Evolutionary conservation across 2,329 filamentous ascomycete genomes (phyloP).

Genomic region (Penicillium aurantiogriseum): DNA sequence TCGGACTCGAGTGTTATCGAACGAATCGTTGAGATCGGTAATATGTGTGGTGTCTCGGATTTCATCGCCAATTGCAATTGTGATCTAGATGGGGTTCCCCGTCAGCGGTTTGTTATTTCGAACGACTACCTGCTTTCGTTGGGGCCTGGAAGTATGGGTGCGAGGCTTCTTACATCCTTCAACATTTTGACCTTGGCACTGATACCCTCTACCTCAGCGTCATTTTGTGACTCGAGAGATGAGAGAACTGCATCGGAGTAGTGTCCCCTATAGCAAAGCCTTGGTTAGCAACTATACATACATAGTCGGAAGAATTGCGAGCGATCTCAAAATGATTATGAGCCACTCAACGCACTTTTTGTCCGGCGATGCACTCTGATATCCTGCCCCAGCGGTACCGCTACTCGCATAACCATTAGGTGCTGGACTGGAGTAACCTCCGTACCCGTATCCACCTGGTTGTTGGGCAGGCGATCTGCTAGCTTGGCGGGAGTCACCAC

Average conservation of each 20-base stretch:
- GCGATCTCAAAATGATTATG: not conserved
- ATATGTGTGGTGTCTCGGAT: conserved; percentile 86
- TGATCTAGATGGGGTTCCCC: conserved; percentile 60
- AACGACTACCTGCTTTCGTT: not conserved
- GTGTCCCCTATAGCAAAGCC: conserved; percentile 63
- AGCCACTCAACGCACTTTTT: conserved; percentile 51
- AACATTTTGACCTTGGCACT: conserved; percentile 83
- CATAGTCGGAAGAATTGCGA: not conserved
- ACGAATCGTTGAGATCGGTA: conserved; percentile 92
- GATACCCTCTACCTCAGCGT: conserved; percentile 84
- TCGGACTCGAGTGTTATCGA: conserved; percentile 78
- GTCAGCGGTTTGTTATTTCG: conserved; percentile 3
- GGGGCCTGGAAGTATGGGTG: not conserved
- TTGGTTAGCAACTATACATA: conserved; percentile 1
- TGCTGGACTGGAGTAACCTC: conserved; percentile 30
- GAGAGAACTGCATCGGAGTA: conserved; percentile 90
- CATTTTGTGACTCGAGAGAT: conserved; percentile 94
- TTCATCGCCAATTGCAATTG: conserved; percentile 88
- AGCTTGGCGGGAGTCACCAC: conserved; percentile 49
- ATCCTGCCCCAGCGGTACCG: conserved; percentile 33
- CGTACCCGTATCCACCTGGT: conserved; percentile 54
- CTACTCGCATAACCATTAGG: conserved; percentile 26
- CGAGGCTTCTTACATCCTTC: conserved; percentile 68
- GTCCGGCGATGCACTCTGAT: conserved; percentile 69
- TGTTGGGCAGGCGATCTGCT: conserved; percentile 41